phyloP scores from a whole-genome alignment of 2,329 filamentous ascomycete species.

The Fusarium austroafricanum region DNA sequence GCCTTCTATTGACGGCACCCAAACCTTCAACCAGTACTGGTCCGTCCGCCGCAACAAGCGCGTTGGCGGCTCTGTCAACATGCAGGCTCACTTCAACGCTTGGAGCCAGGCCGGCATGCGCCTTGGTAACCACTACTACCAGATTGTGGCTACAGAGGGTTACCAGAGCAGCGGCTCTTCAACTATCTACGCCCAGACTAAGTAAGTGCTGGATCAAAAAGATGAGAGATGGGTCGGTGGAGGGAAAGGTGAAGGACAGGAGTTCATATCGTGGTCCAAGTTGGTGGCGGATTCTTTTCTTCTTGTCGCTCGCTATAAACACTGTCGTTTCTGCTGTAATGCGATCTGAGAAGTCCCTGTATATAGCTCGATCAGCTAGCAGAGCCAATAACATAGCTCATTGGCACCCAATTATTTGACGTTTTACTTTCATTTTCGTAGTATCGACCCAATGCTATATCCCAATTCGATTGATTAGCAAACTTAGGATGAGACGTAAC shows the following conservation, averaged over 20 bases:
- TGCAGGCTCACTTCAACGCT: constrained; percentile 23
- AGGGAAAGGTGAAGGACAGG: background rate
- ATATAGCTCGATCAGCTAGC: background rate
- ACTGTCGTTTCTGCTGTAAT: background rate
- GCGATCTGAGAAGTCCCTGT: background rate
- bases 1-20: background rate
- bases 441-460: no score
- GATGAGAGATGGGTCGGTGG: background rate
- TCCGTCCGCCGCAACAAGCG: constrained; percentile 23
- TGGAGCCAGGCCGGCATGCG: constrained; percentile 11
- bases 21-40: constrained; percentile 29
- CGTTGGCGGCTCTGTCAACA: constrained; percentile 9
- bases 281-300: background rate
- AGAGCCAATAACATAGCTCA: background rate
- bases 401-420: background rate
- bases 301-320: background rate
- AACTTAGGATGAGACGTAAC: no score
- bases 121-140: constrained; percentile 23
- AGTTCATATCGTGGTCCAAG: background rate
- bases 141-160: constrained; percentile 18
- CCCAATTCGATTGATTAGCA: no score
- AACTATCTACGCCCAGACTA: constrained; percentile 16
- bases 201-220: background rate
- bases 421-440: no score
- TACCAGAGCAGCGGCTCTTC: constrained; percentile 27